Conservation (phyloP, 148 eudicot genomes). For the Amaranthus palmeri region DNA sequence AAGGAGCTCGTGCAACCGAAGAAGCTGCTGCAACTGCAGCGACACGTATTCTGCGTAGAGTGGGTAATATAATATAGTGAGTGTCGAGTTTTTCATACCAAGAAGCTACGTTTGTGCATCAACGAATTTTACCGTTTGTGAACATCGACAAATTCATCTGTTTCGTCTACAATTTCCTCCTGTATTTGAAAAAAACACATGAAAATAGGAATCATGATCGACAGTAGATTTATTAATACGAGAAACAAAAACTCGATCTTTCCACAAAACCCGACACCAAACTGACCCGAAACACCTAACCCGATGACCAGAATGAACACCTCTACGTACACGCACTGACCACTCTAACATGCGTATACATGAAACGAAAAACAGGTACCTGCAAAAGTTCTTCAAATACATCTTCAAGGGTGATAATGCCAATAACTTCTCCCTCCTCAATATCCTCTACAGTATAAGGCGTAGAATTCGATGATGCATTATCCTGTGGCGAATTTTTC, state of each 20-base stretch:
- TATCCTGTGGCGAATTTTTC: slow-evolving; percentile 16
- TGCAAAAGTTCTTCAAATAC: slow-evolving; percentile 98
- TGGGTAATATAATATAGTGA: slow-evolving; percentile 12
- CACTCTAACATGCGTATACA: neutral
- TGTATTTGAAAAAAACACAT: slow-evolving; percentile 31
- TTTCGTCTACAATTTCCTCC: slow-evolving; percentile 99
- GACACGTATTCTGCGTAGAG: slow-evolving; percentile 82
- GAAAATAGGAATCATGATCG: neutral
- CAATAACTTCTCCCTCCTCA: slow-evolving; percentile 91
- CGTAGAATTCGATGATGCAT: slow-evolving; percentile 26
- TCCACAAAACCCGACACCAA: no score
- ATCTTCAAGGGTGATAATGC: slow-evolving; percentile 95
- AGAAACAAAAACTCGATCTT: no score
- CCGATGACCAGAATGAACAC: no score
- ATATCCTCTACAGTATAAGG: slow-evolving; percentile 44
- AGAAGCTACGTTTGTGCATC: neutral
- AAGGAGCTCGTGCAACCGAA: slow-evolving; percentile 81
- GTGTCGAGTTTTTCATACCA: slow-evolving; percentile 5
- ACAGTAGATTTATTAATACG: no score
- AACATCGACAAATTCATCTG: slow-evolving; percentile 94
- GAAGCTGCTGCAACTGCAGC: slow-evolving; percentile 99
- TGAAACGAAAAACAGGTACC: slow-evolving; percentile 33
- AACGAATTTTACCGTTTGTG: slow-evolving; percentile 58
- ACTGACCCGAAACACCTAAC: no score
- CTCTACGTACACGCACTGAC: no score